Evolutionary conservation across 345 rosid species (phyloP).

Genomic region (Brassica carinata): DNA sequence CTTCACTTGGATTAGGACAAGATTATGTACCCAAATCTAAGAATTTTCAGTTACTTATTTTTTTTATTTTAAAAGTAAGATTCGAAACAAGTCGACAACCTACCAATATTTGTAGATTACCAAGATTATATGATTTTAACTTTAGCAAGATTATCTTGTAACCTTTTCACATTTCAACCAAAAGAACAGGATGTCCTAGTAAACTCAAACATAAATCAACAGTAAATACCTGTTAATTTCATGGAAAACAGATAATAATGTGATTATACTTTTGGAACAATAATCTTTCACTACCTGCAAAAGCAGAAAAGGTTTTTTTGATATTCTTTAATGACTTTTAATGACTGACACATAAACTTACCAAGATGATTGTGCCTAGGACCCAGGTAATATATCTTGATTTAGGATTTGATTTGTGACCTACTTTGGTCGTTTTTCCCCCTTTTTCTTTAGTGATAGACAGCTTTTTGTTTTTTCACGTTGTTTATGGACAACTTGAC

Average conservation of each 20-base stretch:
- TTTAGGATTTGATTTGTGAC: constrained; percentile 34
- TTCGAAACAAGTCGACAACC: background rate
- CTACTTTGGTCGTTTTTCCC: constrained; percentile 31
- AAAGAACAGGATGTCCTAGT: constrained; percentile 11
- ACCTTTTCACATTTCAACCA: background rate
- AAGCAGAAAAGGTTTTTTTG: constrained; percentile 9
- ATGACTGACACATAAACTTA: constrained; percentile 19
- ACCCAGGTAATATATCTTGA: constrained; percentile 33
- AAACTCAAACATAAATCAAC: constrained; percentile 13
- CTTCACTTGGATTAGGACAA: constrained; percentile 30
- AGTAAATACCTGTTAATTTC: background rate
- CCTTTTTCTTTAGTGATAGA: constrained; percentile 38
- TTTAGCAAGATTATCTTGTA: background rate
- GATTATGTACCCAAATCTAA: constrained; percentile 32
- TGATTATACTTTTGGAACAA: constrained; percentile 9
- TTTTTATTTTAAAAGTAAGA: background rate
- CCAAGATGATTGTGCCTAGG: constrained; percentile 33
- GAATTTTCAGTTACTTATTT: background rate
- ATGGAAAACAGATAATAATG: background rate
- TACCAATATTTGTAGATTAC: background rate
- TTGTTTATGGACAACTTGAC: constrained; percentile 33
- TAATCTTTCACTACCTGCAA: constrained; percentile 21
- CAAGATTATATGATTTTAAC: background rate
- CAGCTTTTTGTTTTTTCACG: constrained; percentile 29
- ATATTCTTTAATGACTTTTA: background rate